Conservation (phyloP, 352 stramenopile genomes). For the Pythium biforme region DNA sequence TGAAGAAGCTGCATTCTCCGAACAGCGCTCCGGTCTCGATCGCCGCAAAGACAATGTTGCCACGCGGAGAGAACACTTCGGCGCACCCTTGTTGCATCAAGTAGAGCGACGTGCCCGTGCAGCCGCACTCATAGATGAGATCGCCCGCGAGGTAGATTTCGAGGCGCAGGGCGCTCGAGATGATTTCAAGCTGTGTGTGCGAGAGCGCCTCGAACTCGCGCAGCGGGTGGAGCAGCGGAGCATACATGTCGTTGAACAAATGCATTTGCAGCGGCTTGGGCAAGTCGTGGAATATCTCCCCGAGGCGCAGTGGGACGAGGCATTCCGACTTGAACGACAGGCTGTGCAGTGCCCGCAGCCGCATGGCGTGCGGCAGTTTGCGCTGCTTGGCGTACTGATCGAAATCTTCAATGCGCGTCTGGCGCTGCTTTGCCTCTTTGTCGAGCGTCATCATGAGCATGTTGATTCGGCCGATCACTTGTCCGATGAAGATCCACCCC, state of each 20-base stretch:
- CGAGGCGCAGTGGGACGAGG: conserved; percentile 37
- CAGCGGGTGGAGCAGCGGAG: conserved; percentile 29
- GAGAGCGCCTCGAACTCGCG: conserved; percentile 41
- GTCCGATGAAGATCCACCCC: conserved; percentile 74
- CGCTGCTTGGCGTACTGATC: conserved; percentile 67
- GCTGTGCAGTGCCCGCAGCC: conserved; percentile 48
- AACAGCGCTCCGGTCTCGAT: conserved; percentile 40
- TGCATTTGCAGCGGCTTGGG: conserved; percentile 35
- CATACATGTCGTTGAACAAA: conserved; percentile 62
- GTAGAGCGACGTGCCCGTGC: conserved; percentile 41
- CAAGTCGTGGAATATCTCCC: conserved; percentile 46
- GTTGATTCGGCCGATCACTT: conserved; percentile 72
- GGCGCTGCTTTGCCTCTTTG: conserved; percentile 51
- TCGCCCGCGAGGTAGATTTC: conserved; percentile 69
- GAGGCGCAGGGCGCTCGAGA: conserved; percentile 46
- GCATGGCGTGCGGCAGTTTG: conserved; percentile 38
- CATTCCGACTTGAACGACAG: conserved; percentile 56
- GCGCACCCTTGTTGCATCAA: conserved; percentile 50
- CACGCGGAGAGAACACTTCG: conserved; percentile 41
- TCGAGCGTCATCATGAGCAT: conserved; percentile 66
- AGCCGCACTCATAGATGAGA: conserved; percentile 51
- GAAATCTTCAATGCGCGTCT: conserved; percentile 58
- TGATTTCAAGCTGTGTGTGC: conserved; percentile 43
- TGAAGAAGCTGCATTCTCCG: conserved; percentile 65
- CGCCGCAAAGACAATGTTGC: conserved; percentile 39